These are phyloP conservation scores for Wickerhamiella kurtzmanii DNA, from an alignment of 805 yeast species.

Conservation along the genomic window DNA sequence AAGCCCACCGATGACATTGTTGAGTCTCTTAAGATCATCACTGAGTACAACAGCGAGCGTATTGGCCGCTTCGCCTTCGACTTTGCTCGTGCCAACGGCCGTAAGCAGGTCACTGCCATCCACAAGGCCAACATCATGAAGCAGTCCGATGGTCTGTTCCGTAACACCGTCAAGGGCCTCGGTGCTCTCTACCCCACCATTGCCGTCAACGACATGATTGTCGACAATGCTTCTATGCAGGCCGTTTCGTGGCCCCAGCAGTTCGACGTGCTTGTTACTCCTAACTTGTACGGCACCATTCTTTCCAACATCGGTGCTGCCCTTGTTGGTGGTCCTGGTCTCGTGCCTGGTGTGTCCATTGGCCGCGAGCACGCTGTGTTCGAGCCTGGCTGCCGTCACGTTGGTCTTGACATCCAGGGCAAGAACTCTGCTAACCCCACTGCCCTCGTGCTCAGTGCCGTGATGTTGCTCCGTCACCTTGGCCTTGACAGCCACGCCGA, in stretches of 20 bases:
- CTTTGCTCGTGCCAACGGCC: conserved; percentile 82
- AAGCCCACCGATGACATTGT: conserved; percentile 95
- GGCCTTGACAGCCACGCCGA: conserved; percentile 78
- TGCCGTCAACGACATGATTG: conserved; percentile 81
- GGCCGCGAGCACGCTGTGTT: conserved; percentile 96
- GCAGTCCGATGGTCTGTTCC: conserved; percentile 94
- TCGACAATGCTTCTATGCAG: conserved; percentile 98
- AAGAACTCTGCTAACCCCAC: conserved; percentile 95
- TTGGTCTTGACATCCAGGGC: conserved; percentile 92
- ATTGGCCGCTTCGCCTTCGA: conserved; percentile 95
- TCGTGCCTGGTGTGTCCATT: conserved; percentile 95
- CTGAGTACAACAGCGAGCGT: conserved; percentile 89
- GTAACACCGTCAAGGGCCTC: conserved; percentile 80
- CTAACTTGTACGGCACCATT: conserved; percentile 95
- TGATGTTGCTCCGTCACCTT: conserved; percentile 88
- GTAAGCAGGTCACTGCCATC: conserved; percentile 87
- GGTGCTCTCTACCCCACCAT: conserved; percentile 69
- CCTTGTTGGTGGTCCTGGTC: conserved; percentile 93
- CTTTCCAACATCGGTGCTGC: conserved; percentile 97
- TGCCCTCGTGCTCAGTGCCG: conserved; percentile 85
- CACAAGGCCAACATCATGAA: conserved; percentile 99
- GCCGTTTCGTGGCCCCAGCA: conserved; percentile 97
- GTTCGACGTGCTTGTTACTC: conserved; percentile 94
- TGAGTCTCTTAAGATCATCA: conserved; percentile 89
- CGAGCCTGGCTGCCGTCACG: conserved; percentile 99